A percentile compares a stretch with the other conserved stretches of the same genome.
Conservation (phyloP, 352 stramenopile species). For the Phytophthora nicotianae region DNA sequence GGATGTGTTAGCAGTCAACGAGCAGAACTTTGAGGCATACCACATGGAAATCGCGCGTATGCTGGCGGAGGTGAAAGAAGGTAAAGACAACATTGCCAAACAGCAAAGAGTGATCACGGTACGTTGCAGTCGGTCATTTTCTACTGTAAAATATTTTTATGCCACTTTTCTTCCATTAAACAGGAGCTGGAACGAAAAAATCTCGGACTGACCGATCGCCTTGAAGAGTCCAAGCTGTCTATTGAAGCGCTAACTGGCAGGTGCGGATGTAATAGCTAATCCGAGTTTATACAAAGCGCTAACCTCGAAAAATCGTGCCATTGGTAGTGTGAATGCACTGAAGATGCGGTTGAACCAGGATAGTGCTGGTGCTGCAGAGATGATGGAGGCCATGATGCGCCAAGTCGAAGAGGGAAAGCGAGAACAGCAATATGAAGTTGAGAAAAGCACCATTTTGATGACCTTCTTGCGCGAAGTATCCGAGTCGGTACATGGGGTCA, state of each 20-base stretch:
- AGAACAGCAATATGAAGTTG: conserved; percentile 65
- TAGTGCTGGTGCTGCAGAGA: conserved; percentile 61
- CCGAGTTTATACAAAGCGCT: neutral
- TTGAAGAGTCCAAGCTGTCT: conserved; percentile 73
- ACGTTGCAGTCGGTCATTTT: conserved; percentile 1
- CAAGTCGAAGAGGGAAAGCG: conserved; percentile 73
- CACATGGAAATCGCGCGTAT: conserved; percentile 71
- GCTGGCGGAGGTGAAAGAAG: conserved; percentile 67
- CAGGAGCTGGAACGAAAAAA: conserved; percentile 80
- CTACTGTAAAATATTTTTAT: neutral
- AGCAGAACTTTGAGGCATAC: conserved; percentile 74
- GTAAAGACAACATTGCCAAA: conserved; percentile 57
- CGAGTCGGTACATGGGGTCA: conserved; percentile 54
- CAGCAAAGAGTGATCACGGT: conserved; percentile 77
- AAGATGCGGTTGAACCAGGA: conserved; percentile 79
- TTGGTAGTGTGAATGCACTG: conserved; percentile 73
- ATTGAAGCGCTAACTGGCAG: conserved; percentile 73
- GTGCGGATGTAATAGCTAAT: conserved; percentile 22
- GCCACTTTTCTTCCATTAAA: neutral
- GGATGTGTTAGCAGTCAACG: conserved; percentile 47
- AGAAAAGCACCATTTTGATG: conserved; percentile 55
- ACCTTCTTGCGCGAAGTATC: conserved; percentile 63
- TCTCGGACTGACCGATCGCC: conserved; percentile 52
- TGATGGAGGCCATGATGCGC: conserved; percentile 68
- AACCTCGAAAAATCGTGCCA: conserved; percentile 5